Percentiles rank a stretch among this genome's conserved stretches.
Evolutionary conservation across 768 basidiomycete genomes (phyloP).

Genomic region (Boletus fagicola): DNA sequence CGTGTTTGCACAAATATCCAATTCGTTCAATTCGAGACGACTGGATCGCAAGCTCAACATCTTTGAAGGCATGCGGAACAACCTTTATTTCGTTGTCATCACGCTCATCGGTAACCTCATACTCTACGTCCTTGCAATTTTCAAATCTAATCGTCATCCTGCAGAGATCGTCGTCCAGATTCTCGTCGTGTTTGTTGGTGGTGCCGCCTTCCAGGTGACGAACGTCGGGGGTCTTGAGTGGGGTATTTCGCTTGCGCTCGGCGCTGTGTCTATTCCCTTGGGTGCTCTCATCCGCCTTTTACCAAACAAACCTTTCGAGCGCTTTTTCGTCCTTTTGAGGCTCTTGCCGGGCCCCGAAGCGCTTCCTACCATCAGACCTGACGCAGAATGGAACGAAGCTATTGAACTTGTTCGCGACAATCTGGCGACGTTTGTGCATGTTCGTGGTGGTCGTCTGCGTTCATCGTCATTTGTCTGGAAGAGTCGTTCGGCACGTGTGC

Average conservation of each 20-base stretch:
- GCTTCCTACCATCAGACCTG: conserved; percentile 62
- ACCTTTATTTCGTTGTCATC: conserved; percentile 82
- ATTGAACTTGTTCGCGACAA: conserved; percentile 85
- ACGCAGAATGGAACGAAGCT: conserved; percentile 73
- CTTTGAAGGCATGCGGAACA: conserved; percentile 76
- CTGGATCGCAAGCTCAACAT: conserved; percentile 86
- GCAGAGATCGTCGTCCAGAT: conserved; percentile 85
- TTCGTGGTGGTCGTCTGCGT: conserved; percentile 87
- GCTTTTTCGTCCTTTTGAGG: conserved; percentile 49
- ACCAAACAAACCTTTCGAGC: conserved; percentile 79
- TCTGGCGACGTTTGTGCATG: conserved; percentile 72
- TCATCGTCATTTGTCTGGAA: conserved; percentile 84
- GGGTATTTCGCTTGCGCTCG: conserved; percentile 89
- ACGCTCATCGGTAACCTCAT: conserved; percentile 72
- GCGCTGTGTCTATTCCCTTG: conserved; percentile 82
- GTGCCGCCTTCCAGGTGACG: conserved; percentile 87
- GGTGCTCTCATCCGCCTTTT: conserved; percentile 77
- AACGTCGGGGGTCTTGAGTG: conserved; percentile 80
- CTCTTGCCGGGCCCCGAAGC: conserved; percentile 61
- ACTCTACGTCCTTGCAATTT: not conserved
- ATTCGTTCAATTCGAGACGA: conserved; percentile 87
- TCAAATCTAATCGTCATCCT: conserved; percentile 5
- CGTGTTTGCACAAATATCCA: conserved; percentile 97
- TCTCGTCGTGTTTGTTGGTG: conserved; percentile 87
- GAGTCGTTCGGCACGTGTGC: conserved; percentile 63